Percentiles rank a stretch among this genome's conserved stretches.
Conservation (phyloP, 495 filamentous ascomycete species). For the Penicillium tannophilum region DNA sequence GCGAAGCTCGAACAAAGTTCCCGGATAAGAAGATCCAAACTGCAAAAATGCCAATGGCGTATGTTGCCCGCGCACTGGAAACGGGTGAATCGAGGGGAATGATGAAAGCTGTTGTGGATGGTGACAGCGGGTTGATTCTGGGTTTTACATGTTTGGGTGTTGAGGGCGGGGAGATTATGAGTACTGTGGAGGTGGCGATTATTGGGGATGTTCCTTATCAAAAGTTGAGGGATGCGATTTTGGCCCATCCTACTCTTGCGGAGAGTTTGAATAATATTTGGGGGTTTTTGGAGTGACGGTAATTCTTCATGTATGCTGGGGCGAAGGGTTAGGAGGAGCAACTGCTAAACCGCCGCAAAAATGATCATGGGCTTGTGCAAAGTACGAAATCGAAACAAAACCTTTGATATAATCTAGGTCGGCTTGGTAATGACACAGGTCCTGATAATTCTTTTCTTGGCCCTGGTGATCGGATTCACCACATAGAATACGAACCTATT, state of each 20-base stretch:
- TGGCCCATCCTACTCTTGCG: constrained; percentile 51
- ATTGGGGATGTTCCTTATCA: constrained; percentile 43
- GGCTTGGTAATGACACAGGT: no score
- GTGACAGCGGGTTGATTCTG: constrained; percentile 34
- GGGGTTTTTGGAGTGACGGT: background rate
- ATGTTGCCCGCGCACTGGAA: constrained; percentile 54
- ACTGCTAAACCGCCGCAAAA: no score
- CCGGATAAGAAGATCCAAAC: constrained; percentile 28
- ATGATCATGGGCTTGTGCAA: no score
- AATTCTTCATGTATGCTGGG: no score
- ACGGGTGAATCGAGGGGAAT: constrained; percentile 51
- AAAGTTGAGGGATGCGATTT: constrained; percentile 44
- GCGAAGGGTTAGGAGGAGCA: no score
- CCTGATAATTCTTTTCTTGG: no score
- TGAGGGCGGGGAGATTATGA: background rate
- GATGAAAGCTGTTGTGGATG: constrained; percentile 48
- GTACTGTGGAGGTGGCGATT: constrained; percentile 1
- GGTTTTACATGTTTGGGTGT: background rate
- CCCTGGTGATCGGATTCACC: no score
- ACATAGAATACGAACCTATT: no score
- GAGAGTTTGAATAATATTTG: constrained; percentile 31
- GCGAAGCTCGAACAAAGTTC: background rate
- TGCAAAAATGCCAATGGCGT: constrained; percentile 53
- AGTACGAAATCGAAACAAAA: no score
- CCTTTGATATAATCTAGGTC: no score